Conservation (phyloP, 2,329 filamentous ascomycete genomes). For the Teratosphaeria gauchensis region DNA sequence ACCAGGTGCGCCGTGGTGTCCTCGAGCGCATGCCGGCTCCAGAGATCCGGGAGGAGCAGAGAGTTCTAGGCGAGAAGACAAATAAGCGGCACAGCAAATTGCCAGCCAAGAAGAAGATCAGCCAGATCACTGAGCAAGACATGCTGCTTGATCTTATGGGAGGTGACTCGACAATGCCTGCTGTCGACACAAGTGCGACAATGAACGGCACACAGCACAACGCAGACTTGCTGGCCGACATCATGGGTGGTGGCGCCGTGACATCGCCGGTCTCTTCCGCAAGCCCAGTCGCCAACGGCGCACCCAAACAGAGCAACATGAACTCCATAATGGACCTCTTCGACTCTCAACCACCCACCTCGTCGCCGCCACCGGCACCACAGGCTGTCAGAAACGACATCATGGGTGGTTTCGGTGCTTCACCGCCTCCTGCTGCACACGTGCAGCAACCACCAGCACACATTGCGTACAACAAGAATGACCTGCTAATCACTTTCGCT, state of each 20-base stretch:
- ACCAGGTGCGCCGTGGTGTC: conserved; percentile 78
- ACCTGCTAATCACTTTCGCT: conserved; percentile 68
- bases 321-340: conserved; percentile 86
- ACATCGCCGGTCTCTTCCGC: conserved; percentile 34
- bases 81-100: conserved; percentile 41
- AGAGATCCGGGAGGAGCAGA: conserved; percentile 90
- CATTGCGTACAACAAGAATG: conserved; percentile 78
- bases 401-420: conserved; percentile 35
- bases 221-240: conserved; percentile 81
- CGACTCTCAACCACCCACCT: conserved; percentile 32
- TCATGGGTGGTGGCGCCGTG: conserved; percentile 63
- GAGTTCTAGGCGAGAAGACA: conserved; percentile 73
- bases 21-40: conserved; percentile 96
- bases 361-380: conserved; percentile 3
- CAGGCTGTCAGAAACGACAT: conserved; percentile 34
- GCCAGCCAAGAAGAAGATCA: conserved; percentile 62
- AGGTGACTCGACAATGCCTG: conserved; percentile 55
- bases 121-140: conserved; percentile 83
- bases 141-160: conserved; percentile 89
- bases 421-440: conserved; percentile 32
- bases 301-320: conserved; percentile 29
- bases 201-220: conserved; percentile 54
- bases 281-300: conserved; percentile 14
- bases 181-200: conserved; percentile 44
- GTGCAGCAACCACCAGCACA: conserved; percentile 42